A percentile compares a stretch with the other conserved stretches of the same genome.
These are phyloP conservation scores for Camellia lanceoleosa DNA, from an alignment of 148 eudicot genomes.

Conservation along the genomic window DNA sequence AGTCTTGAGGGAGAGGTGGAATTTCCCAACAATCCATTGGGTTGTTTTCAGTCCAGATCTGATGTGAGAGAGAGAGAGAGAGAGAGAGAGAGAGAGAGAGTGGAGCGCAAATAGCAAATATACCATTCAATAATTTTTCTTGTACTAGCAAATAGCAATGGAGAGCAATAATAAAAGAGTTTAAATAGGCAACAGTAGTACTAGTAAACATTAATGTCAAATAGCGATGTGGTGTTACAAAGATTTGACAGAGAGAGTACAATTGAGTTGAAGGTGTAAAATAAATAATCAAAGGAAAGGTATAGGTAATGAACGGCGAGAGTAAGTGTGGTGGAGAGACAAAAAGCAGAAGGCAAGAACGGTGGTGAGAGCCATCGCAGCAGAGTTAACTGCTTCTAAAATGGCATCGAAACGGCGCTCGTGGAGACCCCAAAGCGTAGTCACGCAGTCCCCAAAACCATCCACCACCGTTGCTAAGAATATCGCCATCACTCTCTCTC, in stretches of 20 bases:
- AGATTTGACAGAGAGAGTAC: not conserved
- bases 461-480: conserved; percentile 26
- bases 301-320: conserved; percentile 14
- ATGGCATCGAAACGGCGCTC: conserved; percentile 33
- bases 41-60: no score
- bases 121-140: no score
- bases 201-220: no score
- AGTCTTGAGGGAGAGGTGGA: no score
- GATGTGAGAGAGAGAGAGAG: no score
- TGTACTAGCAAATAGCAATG: no score
- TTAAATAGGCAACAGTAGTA: no score
- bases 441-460: conserved; percentile 23
- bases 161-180: no score
- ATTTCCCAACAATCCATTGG: no score
- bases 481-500: conserved; percentile 51
- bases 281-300: conserved; percentile 25
- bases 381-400: conserved; percentile 33
- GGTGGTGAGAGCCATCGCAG: conserved; percentile 32
- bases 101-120: no score
- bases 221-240: no score
- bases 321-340: conserved; percentile 23
- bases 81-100: no score
- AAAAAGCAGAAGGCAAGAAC: conserved; percentile 42
- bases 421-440: conserved; percentile 30
- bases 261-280: not conserved